Conservation (phyloP, 192 early-diverging fungal species). For the Helicostylum pulchrum region DNA sequence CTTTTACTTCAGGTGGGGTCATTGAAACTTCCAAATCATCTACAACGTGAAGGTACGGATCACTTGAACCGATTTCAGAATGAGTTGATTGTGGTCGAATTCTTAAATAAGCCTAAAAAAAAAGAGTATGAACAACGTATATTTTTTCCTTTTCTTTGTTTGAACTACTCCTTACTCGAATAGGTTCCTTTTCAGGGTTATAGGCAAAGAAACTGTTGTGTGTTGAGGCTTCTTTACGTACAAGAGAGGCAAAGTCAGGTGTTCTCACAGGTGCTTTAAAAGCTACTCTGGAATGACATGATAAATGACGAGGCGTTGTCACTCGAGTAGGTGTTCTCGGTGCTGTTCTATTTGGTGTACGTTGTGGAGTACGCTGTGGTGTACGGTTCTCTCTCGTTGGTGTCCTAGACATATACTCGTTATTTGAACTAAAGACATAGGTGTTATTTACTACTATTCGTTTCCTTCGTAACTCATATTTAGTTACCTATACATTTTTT, state of each 20-base stretch:
- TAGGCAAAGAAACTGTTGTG: slow-evolving; percentile 27
- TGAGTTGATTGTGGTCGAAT: slow-evolving; percentile 24
- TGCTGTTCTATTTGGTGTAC: neutral
- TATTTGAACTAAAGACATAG: too few species aligned
- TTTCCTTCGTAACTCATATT: too few species aligned
- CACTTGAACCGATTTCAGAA: neutral
- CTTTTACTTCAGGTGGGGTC: slow-evolving; percentile 38
- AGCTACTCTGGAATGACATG: neutral
- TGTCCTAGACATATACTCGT: neutral
- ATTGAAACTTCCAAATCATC: slow-evolving; percentile 40
- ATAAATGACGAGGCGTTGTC: neutral
- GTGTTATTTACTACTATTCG: too few species aligned
- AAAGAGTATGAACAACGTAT: neutral
- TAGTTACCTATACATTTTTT: too few species aligned
- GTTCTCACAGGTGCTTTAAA: neutral
- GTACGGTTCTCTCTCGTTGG: neutral
- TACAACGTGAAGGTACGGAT: slow-evolving; percentile 37
- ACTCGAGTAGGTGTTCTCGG: slow-evolving; percentile 3
- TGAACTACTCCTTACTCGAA: slow-evolving; percentile 18
- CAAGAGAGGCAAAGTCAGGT: neutral
- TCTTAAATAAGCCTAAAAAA: slow-evolving; percentile 30
- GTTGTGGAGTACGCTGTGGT: neutral
- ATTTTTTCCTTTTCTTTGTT: neutral
- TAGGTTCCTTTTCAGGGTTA: slow-evolving; percentile 40
- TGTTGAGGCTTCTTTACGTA: neutral